These are phyloP conservation scores for Nectriaceae sp. DNA, from an alignment of 2,329 filamentous ascomycete genomes.

Conservation along the genomic window DNA sequence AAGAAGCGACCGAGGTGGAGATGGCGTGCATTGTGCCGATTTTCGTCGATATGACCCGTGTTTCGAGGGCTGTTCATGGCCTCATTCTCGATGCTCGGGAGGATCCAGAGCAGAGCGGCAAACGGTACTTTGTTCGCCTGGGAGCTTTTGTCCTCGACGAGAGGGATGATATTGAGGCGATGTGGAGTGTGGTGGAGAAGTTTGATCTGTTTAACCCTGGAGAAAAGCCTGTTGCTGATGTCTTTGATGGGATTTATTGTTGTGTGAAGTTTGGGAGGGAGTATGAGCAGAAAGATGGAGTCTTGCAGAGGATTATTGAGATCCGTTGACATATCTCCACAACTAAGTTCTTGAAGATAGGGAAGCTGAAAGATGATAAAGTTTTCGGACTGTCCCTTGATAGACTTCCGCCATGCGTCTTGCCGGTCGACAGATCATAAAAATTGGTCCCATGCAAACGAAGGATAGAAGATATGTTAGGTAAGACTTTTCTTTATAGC, in stretches of 20 bases:
- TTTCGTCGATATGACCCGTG: constrained; percentile 5
- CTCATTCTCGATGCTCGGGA: constrained; percentile 1
- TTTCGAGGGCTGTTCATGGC: constrained; percentile 2
- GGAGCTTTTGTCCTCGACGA: constrained; percentile 5
- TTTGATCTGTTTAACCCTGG: constrained; percentile 1
- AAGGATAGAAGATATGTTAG: too few relatives aligned
- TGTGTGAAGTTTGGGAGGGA: not conserved
- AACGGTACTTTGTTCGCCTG: not conserved
- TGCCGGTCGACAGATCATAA: too few relatives aligned
- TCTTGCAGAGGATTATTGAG: constrained; percentile 4
- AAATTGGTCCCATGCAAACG: too few relatives aligned
- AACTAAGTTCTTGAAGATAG: too few relatives aligned
- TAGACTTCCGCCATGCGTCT: too few relatives aligned
- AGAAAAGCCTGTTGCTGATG: not conserved
- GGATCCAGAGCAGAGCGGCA: not conserved
- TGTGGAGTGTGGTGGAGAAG: constrained; percentile 3
- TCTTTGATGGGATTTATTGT: not conserved
- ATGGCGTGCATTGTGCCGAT: constrained; percentile 5
- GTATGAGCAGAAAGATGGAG: constrained; percentile 2
- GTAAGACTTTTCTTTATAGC: too few relatives aligned
- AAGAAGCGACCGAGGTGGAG: constrained; percentile 7
- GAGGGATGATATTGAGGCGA: not conserved
- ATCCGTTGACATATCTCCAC: too few relatives aligned
- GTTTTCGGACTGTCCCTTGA: too few relatives aligned
- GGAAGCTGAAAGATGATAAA: too few relatives aligned